phyloP scores from a whole-genome alignment of 2,329 filamentous ascomycete species.

The Apiospora marii region DNA sequence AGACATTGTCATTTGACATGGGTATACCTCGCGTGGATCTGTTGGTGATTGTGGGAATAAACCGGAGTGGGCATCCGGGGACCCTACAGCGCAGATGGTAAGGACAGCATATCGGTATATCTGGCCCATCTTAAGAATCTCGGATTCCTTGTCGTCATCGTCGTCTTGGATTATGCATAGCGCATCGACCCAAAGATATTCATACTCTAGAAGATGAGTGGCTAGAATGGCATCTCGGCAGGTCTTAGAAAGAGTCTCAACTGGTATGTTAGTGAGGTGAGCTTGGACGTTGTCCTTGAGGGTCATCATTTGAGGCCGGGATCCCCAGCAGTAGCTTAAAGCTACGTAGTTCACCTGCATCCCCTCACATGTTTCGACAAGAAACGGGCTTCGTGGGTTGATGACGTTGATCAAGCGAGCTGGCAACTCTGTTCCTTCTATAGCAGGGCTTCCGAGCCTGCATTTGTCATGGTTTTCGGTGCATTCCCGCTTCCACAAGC shows the following conservation, averaged over 20 bases:
- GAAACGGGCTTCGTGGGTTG: slow-evolving; percentile 26
- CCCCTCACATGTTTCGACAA: not conserved
- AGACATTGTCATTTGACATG: slow-evolving; percentile 27
- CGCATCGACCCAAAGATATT: slow-evolving; percentile 36
- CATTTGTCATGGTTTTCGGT: slow-evolving; percentile 28
- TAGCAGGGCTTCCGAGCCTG: slow-evolving; percentile 15
- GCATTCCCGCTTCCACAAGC: slow-evolving; percentile 29
- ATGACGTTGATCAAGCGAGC: slow-evolving; percentile 26
- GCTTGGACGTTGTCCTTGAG: slow-evolving; percentile 22
- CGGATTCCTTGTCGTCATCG: not conserved
- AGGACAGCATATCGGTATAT: slow-evolving; percentile 32
- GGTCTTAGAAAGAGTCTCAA: slow-evolving; percentile 6
- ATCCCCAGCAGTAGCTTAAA: slow-evolving; percentile 31
- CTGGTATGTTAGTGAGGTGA: slow-evolving; percentile 23
- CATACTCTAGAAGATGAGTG: slow-evolving; percentile 29
- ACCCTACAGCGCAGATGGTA: slow-evolving; percentile 32
- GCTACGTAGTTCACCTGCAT: slow-evolving; percentile 24
- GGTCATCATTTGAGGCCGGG: not conserved
- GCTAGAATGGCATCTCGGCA: slow-evolving; percentile 26
- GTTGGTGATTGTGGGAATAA: slow-evolving; percentile 27
- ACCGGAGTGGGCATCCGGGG: slow-evolving; percentile 29
- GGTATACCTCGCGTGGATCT: slow-evolving; percentile 24
- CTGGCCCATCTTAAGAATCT: slow-evolving; percentile 26
- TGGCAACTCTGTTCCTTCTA: not conserved
- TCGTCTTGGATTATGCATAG: slow-evolving; percentile 24